Evolutionary conservation across 2,329 filamentous ascomycete genomes (phyloP).

Genomic region (Mycosphaerella arachidis): DNA sequence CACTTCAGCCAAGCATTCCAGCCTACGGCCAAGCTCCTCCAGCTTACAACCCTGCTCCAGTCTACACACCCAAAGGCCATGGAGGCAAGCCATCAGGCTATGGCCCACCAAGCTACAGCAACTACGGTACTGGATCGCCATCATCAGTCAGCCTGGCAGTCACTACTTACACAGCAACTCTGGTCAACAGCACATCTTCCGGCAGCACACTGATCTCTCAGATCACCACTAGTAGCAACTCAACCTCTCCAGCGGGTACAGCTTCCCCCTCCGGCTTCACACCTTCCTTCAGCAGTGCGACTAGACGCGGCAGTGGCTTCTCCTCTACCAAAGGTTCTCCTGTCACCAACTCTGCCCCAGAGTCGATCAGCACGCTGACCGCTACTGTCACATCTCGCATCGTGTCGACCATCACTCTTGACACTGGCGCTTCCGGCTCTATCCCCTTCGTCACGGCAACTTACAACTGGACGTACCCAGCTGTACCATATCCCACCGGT

Average conservation of each 20-base stretch:
- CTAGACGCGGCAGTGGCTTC: background rate
- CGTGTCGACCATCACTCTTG: background rate
- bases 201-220: background rate
- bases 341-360: conserved; percentile 2
- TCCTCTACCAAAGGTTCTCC: conserved; percentile 9
- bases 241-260: background rate
- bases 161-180: conserved; percentile 3
- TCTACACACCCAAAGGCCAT: conserved; percentile 6
- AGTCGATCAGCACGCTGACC: background rate
- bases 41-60: background rate
- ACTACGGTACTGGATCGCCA: conserved; percentile 3
- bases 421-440: background rate
- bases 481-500: background rate
- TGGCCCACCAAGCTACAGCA: conserved; percentile 2
- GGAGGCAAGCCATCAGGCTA: conserved; percentile 4
- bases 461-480: conserved; percentile 2
- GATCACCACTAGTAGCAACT: conserved; percentile 2
- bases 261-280: background rate
- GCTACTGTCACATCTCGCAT: background rate
- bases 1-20: background rate
- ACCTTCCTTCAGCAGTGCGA: background rate
- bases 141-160: background rate
- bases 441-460: background rate
- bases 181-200: conserved; percentile 1
- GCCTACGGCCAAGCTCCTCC: conserved; percentile 6